A percentile compares a stretch with the other conserved stretches of the same genome.
Evolutionary conservation across 2,329 filamentous ascomycete genomes (phyloP).

Genomic region (Tolypocladium paradoxum): DNA sequence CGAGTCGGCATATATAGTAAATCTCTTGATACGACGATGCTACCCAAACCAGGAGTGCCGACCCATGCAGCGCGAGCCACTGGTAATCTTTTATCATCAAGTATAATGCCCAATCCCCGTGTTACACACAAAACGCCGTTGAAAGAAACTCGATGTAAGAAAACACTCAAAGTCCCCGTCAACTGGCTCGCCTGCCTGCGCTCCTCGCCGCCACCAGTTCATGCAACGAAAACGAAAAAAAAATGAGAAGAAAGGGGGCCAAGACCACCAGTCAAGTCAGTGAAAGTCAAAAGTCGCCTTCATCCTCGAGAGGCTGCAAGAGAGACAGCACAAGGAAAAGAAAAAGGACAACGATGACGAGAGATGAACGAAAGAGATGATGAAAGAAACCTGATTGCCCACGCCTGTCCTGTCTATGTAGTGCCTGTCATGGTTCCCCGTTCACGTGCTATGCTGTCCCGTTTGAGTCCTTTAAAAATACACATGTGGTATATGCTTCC

Average conservation of each 20-base stretch:
- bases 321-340: neutral
- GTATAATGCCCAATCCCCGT: neutral
- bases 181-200: neutral
- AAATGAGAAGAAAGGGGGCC: too few relatives aligned
- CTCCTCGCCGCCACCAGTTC: neutral
- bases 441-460: neutral
- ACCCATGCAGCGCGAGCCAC: conserved; percentile 1
- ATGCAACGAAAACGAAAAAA: neutral
- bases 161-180: neutral
- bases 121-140: neutral
- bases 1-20: neutral
- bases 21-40: neutral
- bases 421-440: neutral
- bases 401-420: neutral
- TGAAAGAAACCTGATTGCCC: conserved; percentile 1
- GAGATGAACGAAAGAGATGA: neutral
- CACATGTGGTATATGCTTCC: neutral
- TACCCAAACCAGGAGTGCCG: neutral
- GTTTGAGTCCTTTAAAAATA: neutral
- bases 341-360: neutral
- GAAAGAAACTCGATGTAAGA: neutral
- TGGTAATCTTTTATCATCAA: neutral
- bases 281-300: neutral
- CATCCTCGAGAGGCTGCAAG: neutral
- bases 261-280: neutral